Base-by-base conservation (phyloP, 129 eudicot genomes). In the Pseudognaphalium luteoalbum region DNA sequence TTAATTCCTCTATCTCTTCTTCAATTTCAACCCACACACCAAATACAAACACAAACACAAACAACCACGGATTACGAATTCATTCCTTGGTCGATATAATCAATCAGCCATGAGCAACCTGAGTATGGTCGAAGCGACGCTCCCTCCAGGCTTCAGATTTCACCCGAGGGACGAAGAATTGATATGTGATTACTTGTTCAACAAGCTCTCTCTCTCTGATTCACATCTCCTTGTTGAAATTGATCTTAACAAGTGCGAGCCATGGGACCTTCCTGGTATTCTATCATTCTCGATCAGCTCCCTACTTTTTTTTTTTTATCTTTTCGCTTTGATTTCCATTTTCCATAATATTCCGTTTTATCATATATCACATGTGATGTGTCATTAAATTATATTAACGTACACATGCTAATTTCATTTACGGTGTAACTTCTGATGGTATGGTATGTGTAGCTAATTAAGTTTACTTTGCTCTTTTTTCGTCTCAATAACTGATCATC, bases 131-230 rank as follows among this genome's bases (percentile, higher is more conserved):
- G 98, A 93, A 80, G 89, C 88, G 11, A 88, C 81, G 74, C 81
- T 93, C 52, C 98, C 98, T 14, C 96, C 98, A 25, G 98, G 98
- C 41, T 93, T 93, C 74, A 82, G 98, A 76, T 93, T 93, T 80
- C 97, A 90, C 54, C 98, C 98, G 0, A 87, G 78, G 65, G 98
- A 93, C 33, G 92, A 86, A 37, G 98, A 93, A 28, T 81, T 93
- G 41, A 58, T 93, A 8, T 88, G 93, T 75, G 93, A 93, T 86
- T 93, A 93, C 84, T 82, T 93, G 85, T 76, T 86, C 88, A 91
- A 84, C 82, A 85, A 86, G 88, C 60, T 83, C 22, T 60, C 84
- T 39, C 62, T 20, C 19, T 81, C 64, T 22, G 72, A 86, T 39
- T 58, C 84, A 64, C 91, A 91, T 70, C 79, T 83, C 54, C 70